Evolutionary conservation across 2,329 filamentous ascomycete species (phyloP).

Genomic region (Penicillium sp.): DNA sequence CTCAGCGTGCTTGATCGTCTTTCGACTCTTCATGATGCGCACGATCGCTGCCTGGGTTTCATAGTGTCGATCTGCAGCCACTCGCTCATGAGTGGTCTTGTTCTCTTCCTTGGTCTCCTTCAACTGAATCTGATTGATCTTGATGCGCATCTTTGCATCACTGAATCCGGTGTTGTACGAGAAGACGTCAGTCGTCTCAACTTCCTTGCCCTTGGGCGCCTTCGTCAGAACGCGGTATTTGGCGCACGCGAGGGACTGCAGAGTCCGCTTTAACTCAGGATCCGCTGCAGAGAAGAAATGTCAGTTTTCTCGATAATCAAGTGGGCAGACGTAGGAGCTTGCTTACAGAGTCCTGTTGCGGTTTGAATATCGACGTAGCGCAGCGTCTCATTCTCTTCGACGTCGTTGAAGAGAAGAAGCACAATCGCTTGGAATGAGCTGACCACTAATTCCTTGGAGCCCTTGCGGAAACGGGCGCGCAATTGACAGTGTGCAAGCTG

Average conservation of each 20-base stretch:
- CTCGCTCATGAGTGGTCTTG: conserved; percentile 83
- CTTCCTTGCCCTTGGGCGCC: conserved; percentile 75
- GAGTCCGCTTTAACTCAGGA: conserved; percentile 74
- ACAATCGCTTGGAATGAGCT: conserved; percentile 90
- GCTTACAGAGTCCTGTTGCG: conserved; percentile 64
- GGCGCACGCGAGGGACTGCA: conserved; percentile 91
- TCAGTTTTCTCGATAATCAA: conserved; percentile 14
- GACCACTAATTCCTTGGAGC: conserved; percentile 80
- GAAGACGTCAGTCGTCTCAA: conserved; percentile 74
- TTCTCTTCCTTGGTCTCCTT: conserved; percentile 96
- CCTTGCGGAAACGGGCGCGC: conserved; percentile 71
- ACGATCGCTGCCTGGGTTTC: conserved; percentile 97
- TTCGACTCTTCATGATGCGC: conserved; percentile 91
- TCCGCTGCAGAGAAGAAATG: conserved; percentile 47
- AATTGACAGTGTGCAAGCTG: conserved; percentile 85
- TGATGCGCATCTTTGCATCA: conserved; percentile 81
- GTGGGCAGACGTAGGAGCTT: no score
- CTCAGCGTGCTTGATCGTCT: conserved; percentile 78
- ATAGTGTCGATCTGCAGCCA: conserved; percentile 83
- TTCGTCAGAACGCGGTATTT: conserved; percentile 80
- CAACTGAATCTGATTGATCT: conserved; percentile 98
- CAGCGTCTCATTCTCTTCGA: conserved; percentile 57
- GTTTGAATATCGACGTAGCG: conserved; percentile 69
- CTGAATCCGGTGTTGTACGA: conserved; percentile 70
- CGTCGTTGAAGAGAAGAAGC: conserved; percentile 79